A percentile compares a stretch with the other conserved stretches of the same genome.
Conservation (phyloP, 352 stramenopile genomes). For the Phytophthora melonis region DNA sequence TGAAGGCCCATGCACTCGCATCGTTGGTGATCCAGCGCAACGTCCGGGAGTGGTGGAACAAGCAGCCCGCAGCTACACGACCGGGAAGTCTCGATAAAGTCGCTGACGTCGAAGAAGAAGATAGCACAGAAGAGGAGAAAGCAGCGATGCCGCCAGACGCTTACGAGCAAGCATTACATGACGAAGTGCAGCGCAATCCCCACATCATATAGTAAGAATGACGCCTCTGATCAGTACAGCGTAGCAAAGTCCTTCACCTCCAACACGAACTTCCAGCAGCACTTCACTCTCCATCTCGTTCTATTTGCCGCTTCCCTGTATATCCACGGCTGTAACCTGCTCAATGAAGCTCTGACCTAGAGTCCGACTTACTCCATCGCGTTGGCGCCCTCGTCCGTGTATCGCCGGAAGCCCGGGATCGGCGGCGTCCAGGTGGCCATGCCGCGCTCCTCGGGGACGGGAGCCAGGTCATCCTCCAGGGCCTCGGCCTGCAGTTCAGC, state of each 20-base stretch:
- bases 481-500: conserved; percentile 83
- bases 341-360: conserved; percentile 2
- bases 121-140: conserved; percentile 21
- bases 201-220: conserved; percentile 23
- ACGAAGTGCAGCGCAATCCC: conserved; percentile 11
- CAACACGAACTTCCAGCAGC: conserved; percentile 17
- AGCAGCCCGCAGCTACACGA: conserved; percentile 49
- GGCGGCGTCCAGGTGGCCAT: conserved; percentile 91
- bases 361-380: conserved; percentile 23
- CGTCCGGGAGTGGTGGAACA: conserved; percentile 87
- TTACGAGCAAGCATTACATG: conserved; percentile 13
- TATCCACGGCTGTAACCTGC: conserved; percentile 27
- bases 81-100: conserved; percentile 25
- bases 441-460: conserved; percentile 68
- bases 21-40: conserved; percentile 90
- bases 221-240: conserved; percentile 4
- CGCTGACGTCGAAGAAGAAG: conserved; percentile 6
- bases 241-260: conserved; percentile 28
- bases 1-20: conserved; percentile 86
- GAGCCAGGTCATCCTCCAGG: conserved; percentile 69
- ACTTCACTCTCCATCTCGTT: conserved; percentile 29
- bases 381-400: conserved; percentile 66
- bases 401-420: conserved; percentile 88
- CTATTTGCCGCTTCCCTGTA: conserved; percentile 35
- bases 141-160: conserved; percentile 1